Conservation (phyloP, 306 rosid species). For the Heteromeles arbutifolia region DNA sequence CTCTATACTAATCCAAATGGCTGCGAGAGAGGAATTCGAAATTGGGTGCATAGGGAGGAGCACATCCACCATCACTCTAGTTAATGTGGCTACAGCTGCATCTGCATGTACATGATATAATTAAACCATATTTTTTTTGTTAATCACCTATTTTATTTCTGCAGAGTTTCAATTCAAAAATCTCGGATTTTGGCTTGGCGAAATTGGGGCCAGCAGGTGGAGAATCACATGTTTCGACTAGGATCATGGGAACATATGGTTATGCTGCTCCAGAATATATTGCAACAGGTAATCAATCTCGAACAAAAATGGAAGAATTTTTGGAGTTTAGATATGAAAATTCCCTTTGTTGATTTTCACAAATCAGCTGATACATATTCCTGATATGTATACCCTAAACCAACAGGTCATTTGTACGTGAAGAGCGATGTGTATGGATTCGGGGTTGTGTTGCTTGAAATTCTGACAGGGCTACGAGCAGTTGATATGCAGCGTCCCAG, state of each 20-base stretch:
- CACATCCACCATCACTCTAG: neutral
- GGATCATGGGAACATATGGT: slow-evolving; percentile 77
- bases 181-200: slow-evolving; percentile 85
- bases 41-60: neutral
- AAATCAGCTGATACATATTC: neutral
- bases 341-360: neutral
- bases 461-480: slow-evolving; percentile 67
- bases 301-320: neutral
- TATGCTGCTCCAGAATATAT: slow-evolving; percentile 90
- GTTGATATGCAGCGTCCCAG: slow-evolving; percentile 36
- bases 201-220: slow-evolving; percentile 72
- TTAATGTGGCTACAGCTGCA: no score
- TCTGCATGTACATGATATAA: neutral
- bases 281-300: slow-evolving; percentile 59
- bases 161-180: slow-evolving; percentile 72
- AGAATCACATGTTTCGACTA: slow-evolving; percentile 78
- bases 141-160: neutral
- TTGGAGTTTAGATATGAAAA: neutral
- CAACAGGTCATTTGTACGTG: slow-evolving; percentile 79
- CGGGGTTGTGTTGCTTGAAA: slow-evolving; percentile 82
- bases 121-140: neutral
- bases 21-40: neutral
- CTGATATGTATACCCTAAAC: slow-evolving; percentile 2
- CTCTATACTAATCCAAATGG: neutral
- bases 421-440: slow-evolving; percentile 91